Conservation (phyloP, 1,139 yeast genomes). For the Candida tunisiensis region DNA sequence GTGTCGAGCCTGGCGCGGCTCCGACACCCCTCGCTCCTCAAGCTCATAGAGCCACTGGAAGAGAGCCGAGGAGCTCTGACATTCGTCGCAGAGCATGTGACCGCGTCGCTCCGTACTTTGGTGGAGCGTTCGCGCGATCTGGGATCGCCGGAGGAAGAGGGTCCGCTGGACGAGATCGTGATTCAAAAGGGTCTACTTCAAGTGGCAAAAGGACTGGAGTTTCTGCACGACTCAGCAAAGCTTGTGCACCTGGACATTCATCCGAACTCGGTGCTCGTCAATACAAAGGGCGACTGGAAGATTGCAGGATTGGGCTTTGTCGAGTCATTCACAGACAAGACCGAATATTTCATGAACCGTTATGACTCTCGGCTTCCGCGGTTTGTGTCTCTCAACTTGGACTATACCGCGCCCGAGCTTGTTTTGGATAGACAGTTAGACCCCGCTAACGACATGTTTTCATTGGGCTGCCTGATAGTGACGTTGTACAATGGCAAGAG, state of each 20-base stretch:
- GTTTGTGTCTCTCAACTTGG: constrained; percentile 53
- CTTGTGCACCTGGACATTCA: constrained; percentile 65
- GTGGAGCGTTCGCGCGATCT: constrained; percentile 7
- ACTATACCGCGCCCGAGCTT: constrained; percentile 65
- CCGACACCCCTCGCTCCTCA: constrained; percentile 75
- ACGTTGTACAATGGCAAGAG: constrained; percentile 35
- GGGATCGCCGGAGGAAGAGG: constrained; percentile 14
- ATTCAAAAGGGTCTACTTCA: constrained; percentile 81
- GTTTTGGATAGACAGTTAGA: constrained; percentile 42
- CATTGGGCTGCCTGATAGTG: constrained; percentile 59
- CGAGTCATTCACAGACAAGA: constrained; percentile 16
- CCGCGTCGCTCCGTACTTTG: constrained; percentile 39
- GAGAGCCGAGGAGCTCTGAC: constrained; percentile 63
- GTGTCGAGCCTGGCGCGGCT: constrained; percentile 60
- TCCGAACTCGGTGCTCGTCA: constrained; percentile 63
- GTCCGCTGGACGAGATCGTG: constrained; percentile 42
- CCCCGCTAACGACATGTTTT: constrained; percentile 66
- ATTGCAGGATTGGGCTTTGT: constrained; percentile 59
- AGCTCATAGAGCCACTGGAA: constrained; percentile 75
- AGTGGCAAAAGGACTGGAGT: constrained; percentile 59
- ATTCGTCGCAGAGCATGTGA: constrained; percentile 54
- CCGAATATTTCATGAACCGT: constrained; percentile 41
- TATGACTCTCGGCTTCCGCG: constrained; percentile 59
- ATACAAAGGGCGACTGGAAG: constrained; percentile 90
- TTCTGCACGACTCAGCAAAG: constrained; percentile 62